These are phyloP conservation scores for Cladochytrium tenue DNA, from an alignment of 371 early-diverging fungal genomes.

Conservation along the genomic window DNA sequence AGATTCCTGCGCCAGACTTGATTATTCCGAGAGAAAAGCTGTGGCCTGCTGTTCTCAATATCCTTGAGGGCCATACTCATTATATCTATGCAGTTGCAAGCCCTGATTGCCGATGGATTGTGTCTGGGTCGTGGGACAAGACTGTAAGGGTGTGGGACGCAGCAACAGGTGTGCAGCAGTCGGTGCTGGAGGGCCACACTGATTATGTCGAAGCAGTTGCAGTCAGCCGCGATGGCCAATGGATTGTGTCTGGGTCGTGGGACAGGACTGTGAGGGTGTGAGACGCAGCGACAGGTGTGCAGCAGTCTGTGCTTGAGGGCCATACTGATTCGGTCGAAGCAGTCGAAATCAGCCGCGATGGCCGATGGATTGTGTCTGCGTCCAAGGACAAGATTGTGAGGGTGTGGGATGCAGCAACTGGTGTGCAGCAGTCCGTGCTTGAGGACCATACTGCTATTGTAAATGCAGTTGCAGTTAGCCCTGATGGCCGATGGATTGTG, in stretches of 20 bases:
- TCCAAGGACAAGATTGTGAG: constrained; percentile 71
- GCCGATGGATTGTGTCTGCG: constrained; percentile 83
- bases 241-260: constrained; percentile 13
- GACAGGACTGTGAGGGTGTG: constrained; percentile 77
- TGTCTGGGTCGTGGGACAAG: constrained; percentile 85
- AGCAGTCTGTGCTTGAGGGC: constrained; percentile 72
- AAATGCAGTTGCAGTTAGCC: constrained; percentile 1
- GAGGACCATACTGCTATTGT: constrained; percentile 36
- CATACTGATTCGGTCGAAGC: constrained; percentile 89
- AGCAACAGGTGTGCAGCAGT: constrained; percentile 18
- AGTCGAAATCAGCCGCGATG: constrained; percentile 66
- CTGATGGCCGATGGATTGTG: constrained; percentile 15
- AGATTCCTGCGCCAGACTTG: background rate
- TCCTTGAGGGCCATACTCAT: background rate
- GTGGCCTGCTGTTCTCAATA: background rate
- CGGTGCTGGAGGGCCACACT: constrained; percentile 52
- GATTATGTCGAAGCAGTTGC: constrained; percentile 1
- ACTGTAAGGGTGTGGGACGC: constrained; percentile 15
- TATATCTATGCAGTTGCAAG: background rate
- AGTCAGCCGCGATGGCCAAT: constrained; percentile 7
- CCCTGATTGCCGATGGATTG: constrained; percentile 77
- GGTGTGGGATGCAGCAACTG: constrained; percentile 13
- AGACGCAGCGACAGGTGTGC: constrained; percentile 73
- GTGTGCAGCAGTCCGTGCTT: constrained; percentile 41
- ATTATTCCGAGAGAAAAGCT: background rate